Evolutionary conservation across 1,139 yeast genomes (phyloP), one percentile per base, ranked within the genome.

Genomic region (Candida albicans): DNA sequence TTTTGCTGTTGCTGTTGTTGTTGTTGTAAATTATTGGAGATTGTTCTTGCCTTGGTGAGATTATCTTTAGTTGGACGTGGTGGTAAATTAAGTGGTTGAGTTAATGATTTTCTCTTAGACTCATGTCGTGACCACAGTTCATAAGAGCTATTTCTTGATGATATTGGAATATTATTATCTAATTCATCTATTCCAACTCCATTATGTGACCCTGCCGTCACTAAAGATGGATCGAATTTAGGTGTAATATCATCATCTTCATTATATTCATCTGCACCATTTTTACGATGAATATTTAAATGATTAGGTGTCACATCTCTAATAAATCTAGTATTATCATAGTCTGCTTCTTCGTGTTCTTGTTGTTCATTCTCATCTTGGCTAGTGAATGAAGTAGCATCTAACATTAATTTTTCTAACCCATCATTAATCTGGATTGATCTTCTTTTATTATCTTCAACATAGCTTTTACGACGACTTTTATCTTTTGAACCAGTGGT

Each of bases 331-430:
- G 22, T 27, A 14, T 15, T 12, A 11, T 30, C 28, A 13, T 32
- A 25, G 5, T 32, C 37, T n/a, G 35, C 39, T 8, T 24, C 37
- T 4, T 29, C 38, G 8, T 25, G 24, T 27, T 34, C 32, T 10
- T 37, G 33, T 9, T 30, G 28, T 6, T 24, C 29, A 12, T 15
- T 22, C 22, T 35, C 35, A 31, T 26, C 9, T n/a, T 35, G 14
- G 12, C 27, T 24, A 14, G 33, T 15, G 13, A 33, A n/a, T 33
- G 39, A n/a, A 18, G 34, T 35, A 24, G 77, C 77, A 42, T 66
- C 62, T 32, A 61, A 61, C 78, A 73, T 73, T 41, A 73, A 58
- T 46, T 61, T 60, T 46, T 72, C 76, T 37, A 73, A 61, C 49
- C 68, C 76, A 45, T 70, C 75, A 44, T 61, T 62, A 25, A 72